phyloP scores from a whole-genome alignment of 371 early-diverging fungal species.

The Rhizomucor pusillus region DNA sequence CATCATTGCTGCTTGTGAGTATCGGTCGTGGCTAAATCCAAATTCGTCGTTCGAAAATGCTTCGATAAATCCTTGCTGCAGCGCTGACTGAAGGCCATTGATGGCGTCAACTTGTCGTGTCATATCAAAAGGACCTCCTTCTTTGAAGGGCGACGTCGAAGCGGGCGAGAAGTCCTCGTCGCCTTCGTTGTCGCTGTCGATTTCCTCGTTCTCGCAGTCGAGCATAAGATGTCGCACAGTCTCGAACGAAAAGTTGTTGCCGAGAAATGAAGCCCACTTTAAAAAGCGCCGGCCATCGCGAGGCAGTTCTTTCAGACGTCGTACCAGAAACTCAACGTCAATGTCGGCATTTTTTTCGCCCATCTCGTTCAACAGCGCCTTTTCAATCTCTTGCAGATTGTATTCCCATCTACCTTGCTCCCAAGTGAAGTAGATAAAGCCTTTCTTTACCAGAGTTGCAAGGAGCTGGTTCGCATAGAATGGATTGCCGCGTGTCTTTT shows the following conservation, averaged over 20 bases:
- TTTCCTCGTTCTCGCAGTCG: constrained; percentile 25
- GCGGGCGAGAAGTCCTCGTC: constrained; percentile 21
- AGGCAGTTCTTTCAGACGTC: constrained; percentile 40
- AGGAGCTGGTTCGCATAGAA: constrained; percentile 43
- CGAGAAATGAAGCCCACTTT: constrained; percentile 51
- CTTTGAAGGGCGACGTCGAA: constrained; percentile 16
- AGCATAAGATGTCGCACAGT: constrained; percentile 41
- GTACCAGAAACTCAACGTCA: constrained; percentile 39
- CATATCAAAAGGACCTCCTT: constrained; percentile 6
- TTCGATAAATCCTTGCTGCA: constrained; percentile 47
- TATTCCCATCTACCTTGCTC: constrained; percentile 49
- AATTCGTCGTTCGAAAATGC: constrained; percentile 39
- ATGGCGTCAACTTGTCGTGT: constrained; percentile 29
- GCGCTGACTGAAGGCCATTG: constrained; percentile 43
- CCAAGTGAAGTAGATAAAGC: constrained; percentile 46
- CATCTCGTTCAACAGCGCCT: constrained; percentile 24
- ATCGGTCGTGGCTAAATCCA: constrained; percentile 44
- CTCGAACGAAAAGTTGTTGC: constrained; percentile 44
- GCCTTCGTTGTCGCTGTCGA: constrained; percentile 19
- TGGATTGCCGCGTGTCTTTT: constrained; percentile 42
- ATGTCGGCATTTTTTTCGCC: constrained; percentile 28
- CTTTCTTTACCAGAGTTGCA: constrained; percentile 40
- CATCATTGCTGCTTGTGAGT: constrained; percentile 45
- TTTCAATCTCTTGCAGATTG: constrained; percentile 46
- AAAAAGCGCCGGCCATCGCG: constrained; percentile 43